Evolutionary conservation across 345 rosid species (phyloP), one percentile per base, ranked within the genome.

Genomic region (Nephelium lappaceum): DNA sequence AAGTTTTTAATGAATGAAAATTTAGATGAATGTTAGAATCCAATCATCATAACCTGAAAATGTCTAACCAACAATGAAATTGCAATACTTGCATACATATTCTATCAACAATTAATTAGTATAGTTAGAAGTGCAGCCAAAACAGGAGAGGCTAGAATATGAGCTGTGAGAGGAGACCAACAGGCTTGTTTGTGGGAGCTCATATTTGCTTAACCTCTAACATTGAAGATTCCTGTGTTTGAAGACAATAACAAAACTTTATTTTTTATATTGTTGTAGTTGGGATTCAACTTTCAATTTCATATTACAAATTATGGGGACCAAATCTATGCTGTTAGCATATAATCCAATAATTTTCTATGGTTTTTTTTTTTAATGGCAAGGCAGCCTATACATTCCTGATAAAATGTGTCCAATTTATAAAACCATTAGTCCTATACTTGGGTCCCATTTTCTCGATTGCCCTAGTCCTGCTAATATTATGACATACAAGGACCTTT

Each of bases 211-310:
- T 47, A 72, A 72, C 47, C 42, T 58, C 67, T 51, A 66, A 66
- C 77, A 72, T 66, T 24, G 10, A 21, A 62, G 63, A 63, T 78
- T 71, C 71, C 38, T 51, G 21, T 60, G 53, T 3, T 78, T 39
- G 2, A 24, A 64, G 21, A 39, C 47, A 36, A 31, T 4, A 39
- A 67, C 21, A 36, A 39, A 39, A 67, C 51, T 45, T 67, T 38
- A 36, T 36, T 8, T 39, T 23, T 18, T 60, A 60, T 53, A 27
- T 27, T 1, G 14, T 64, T 25, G 14, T 24, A 0, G 8, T n/a
- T 31, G 15, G 14, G 67, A 8, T 63, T 63, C 67, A 21, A 47
- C 18, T 47, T 49, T 49, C 55, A 49, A 3, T 49, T 14, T 49
- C 55, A 49, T 49, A 49, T 49, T 25, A 63, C 24, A 66, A 27